These are phyloP conservation scores for Eucalyptus virginea DNA, from an alignment of 345 rosid genomes.

Conservation along the genomic window DNA sequence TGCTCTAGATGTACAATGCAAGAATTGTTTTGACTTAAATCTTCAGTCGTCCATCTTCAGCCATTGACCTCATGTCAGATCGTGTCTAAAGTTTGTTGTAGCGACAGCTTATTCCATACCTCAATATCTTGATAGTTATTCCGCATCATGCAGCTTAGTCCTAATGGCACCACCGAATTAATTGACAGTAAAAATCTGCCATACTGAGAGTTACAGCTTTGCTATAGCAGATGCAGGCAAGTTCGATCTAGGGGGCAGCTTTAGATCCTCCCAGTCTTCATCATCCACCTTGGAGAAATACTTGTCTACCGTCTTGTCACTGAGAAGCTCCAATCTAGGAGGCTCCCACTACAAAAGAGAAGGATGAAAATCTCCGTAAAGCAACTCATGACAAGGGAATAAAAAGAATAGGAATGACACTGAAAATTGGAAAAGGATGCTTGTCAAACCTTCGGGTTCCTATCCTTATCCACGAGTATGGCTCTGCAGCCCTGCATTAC, in stretches of 20 bases:
- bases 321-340: slow-evolving; percentile 40
- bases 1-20: neutral
- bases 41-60: neutral
- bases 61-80: neutral
- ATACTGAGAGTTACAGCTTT: slow-evolving; percentile 31
- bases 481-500: slow-evolving; percentile 86
- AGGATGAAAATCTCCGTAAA: neutral
- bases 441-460: slow-evolving; percentile 54
- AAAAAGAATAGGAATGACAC: neutral
- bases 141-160: neutral
- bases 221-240: slow-evolving; percentile 44
- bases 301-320: slow-evolving; percentile 36
- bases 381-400: neutral
- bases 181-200: neutral
- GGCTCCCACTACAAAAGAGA: slow-evolving; percentile 63
- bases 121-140: neutral
- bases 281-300: slow-evolving; percentile 52
- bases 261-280: slow-evolving; percentile 52
- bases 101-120: neutral
- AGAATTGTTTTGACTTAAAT: neutral
- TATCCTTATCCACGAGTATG: slow-evolving; percentile 73
- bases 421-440: neutral
- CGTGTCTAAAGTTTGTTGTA: neutral
- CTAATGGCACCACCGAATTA: neutral
- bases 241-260: slow-evolving; percentile 40